Conservation (phyloP, 352 stramenopile species). For the Phytophthora syringae region DNA sequence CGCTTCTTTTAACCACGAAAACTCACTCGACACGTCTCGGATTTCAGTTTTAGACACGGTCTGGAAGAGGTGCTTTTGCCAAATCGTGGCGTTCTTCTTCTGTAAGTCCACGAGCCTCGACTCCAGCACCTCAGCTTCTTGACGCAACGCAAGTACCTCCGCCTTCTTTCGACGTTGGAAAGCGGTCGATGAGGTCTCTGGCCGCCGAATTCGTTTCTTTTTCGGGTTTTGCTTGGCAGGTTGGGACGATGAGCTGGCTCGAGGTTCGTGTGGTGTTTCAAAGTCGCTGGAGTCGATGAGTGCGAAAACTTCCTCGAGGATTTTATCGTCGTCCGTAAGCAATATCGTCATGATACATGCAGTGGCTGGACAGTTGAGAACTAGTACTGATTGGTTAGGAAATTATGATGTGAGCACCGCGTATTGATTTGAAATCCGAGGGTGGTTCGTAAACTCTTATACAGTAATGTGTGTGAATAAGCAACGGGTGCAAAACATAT, state of each 20-base stretch:
- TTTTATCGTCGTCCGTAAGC: slow-evolving; percentile 6
- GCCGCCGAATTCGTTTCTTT: slow-evolving; percentile 3
- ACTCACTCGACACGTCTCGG: neutral
- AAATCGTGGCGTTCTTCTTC: neutral
- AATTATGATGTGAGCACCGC: neutral
- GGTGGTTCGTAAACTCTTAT: too few relatives aligned
- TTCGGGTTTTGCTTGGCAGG: neutral
- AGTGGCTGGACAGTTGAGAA: neutral
- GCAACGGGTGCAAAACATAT: too few relatives aligned
- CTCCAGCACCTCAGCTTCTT: slow-evolving; percentile 2
- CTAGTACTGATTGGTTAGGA: neutral
- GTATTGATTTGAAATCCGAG: too few relatives aligned
- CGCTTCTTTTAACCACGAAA: neutral
- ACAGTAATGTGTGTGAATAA: too few relatives aligned
- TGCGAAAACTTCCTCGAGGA: slow-evolving; percentile 9
- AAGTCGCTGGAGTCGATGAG: slow-evolving; percentile 3
- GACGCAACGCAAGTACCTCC: slow-evolving; percentile 5
- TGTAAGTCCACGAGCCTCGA: neutral
- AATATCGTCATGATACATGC: neutral
- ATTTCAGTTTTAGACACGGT: neutral
- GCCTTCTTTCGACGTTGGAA: slow-evolving; percentile 9
- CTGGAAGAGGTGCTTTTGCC: neutral
- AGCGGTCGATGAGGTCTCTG: slow-evolving; percentile 9
- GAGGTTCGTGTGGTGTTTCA: neutral
- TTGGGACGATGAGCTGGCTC: neutral